Evolutionary conservation across 2,329 filamentous ascomycete genomes (phyloP).

Genomic region (Monilinia laxa): DNA sequence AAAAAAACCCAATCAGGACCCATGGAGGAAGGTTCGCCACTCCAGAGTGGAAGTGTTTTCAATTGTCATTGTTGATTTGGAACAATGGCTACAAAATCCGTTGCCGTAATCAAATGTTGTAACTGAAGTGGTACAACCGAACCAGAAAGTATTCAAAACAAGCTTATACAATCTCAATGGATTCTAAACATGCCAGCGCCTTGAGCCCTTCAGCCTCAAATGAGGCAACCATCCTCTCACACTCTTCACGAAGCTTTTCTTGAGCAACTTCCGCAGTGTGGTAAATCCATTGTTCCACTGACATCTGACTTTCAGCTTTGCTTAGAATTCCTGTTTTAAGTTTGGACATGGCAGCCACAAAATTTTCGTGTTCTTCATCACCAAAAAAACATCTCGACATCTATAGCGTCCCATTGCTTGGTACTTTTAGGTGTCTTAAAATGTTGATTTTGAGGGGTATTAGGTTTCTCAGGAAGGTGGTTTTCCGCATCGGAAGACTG

Average conservation of each 20-base stretch:
- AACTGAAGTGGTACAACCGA: too few species aligned
- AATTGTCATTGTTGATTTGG: too few species aligned
- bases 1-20: too few species aligned
- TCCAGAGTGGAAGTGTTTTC: too few species aligned
- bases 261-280: conserved; percentile 80
- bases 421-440: conserved; percentile 55
- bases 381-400: conserved; percentile 70
- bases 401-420: conserved; percentile 68
- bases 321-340: conserved; percentile 60
- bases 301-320: conserved; percentile 82
- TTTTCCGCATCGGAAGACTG: conserved; percentile 82
- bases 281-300: conserved; percentile 88
- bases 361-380: conserved; percentile 40
- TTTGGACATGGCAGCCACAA: conserved; percentile 48
- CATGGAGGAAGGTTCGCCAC: too few species aligned
- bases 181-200: conserved; percentile 74
- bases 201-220: conserved; percentile 82
- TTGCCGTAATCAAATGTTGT: too few species aligned
- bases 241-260: conserved; percentile 73
- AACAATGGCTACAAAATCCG: too few species aligned
- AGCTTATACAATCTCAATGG: conserved; percentile 17
- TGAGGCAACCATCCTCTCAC: conserved; percentile 74
- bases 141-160: not conserved
- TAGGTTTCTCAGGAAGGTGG: conserved; percentile 47
- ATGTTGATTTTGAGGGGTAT: conserved; percentile 57